Conservation (phyloP, 108 stramenopile genomes). For the Asterionellopsis glacialis region DNA sequence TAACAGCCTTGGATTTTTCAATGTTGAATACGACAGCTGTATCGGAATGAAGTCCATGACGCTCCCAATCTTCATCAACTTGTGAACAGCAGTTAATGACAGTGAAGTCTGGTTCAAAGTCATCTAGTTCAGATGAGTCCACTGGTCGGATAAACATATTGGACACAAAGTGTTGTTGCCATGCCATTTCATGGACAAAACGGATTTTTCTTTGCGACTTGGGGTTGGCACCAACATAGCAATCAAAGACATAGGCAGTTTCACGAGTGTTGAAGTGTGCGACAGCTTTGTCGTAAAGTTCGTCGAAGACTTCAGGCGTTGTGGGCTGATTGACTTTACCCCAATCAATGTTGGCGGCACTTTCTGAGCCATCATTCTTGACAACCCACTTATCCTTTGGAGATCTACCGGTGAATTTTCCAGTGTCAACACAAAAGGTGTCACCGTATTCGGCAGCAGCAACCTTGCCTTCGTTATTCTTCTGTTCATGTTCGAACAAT, state of each 20-base stretch:
- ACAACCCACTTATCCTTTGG: constrained; percentile 96
- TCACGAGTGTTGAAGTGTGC: constrained; percentile 86
- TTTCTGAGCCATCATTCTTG: constrained; percentile 58
- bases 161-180: constrained; percentile 94
- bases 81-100: constrained; percentile 95
- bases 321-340: constrained; percentile 92
- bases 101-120: constrained; percentile 93
- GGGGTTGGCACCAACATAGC: constrained; percentile 89
- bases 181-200: constrained; percentile 96
- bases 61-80: constrained; percentile 85
- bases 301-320: constrained; percentile 88
- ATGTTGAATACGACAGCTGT: constrained; percentile 96
- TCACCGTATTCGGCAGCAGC: constrained; percentile 84
- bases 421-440: constrained; percentile 93
- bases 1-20: constrained; percentile 90
- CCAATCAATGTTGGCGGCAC: constrained; percentile 90
- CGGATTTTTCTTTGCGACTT: constrained; percentile 88
- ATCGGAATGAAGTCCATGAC: constrained; percentile 88
- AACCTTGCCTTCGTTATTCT: constrained; percentile 84
- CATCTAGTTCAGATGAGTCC: constrained; percentile 52
- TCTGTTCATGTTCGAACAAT: constrained; percentile 87
- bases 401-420: constrained; percentile 96
- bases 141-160: constrained; percentile 98
- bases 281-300: constrained; percentile 90
- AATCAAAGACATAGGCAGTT: constrained; percentile 90